Base-by-base conservation (phyloP, 2,329 filamentous ascomycete species). In the Neopestalotiopsis sp. region DNA sequence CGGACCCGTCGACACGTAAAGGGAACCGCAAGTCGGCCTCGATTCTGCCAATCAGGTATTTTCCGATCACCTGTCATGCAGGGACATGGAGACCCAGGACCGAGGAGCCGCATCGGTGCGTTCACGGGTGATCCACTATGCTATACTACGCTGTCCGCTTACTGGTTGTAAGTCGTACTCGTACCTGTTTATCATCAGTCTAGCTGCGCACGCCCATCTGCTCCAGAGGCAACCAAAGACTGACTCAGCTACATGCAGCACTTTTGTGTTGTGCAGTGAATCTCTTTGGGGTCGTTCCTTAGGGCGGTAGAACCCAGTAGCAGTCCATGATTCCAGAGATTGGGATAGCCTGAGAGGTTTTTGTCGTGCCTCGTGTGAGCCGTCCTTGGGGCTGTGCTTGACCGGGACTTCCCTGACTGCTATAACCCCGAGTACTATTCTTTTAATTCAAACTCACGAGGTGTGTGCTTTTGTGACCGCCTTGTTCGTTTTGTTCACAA, bases 31-130 rank as follows among this genome's bases (percentile, higher is more conserved):
- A 49, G 38, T 42, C 38, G 38, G 34, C 28, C 17, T 32, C n/a
- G 17, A n/a, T 4, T 45, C 61, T 63, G 20, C 61, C 61, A 63
- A 63, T 63, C 61, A 63, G 17, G 61, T 42, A 63, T 63, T 49
- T 24, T 20, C 34, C 34, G 38, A 24, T 20, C 17, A 42, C 9
- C 32, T 63, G 61, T 30, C 61, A 63, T 49, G 61, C 61, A 63
- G 61, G 61, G 38, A 63, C 61, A 34, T 63, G 61, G 61, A 45
- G 61, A 45, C n/a, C 38, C 20, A 12, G 28, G 56, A 58, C 24
- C 12, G 28, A 61, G 28, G 17, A 34, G 58, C 58, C 58, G 32
- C 58, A 61, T 61, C 30, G 30, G 30, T n/a, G 24, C 58, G 24
- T 61, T 32, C 17, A 32, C 58, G 58, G 58, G 30, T 30, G 24